Conservation (phyloP, 2,329 filamentous ascomycete species). For the Alternaria ventricosa region DNA sequence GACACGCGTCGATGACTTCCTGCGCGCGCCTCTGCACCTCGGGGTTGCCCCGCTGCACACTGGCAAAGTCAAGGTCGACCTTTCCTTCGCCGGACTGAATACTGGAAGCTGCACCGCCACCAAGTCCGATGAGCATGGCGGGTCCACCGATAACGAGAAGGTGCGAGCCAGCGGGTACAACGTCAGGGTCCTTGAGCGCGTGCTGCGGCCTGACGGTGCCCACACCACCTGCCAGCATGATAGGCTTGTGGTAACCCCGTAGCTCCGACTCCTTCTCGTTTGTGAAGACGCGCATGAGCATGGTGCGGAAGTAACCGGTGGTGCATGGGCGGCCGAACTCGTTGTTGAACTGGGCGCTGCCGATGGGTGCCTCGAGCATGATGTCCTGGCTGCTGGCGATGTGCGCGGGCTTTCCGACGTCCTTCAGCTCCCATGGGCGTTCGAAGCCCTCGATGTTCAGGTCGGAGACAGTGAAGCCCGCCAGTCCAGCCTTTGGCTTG, state of each 20-base stretch:
- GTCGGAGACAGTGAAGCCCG: conserved; percentile 95
- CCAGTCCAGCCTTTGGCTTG: conserved; percentile 87
- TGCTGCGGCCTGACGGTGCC: conserved; percentile 91
- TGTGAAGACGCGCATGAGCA: conserved; percentile 73
- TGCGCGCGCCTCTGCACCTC: conserved; percentile 95
- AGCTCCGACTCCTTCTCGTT: conserved; percentile 70
- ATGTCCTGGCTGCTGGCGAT: conserved; percentile 95
- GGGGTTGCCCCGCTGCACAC: conserved; percentile 94
- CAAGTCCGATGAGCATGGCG: conserved; percentile 96
- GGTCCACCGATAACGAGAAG: conserved; percentile 93
- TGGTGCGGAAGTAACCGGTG: conserved; percentile 87
- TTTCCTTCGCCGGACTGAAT: conserved; percentile 86
- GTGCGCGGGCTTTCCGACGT: conserved; percentile 87
- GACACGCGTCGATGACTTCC: conserved; percentile 96
- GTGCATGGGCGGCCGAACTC: conserved; percentile 93
- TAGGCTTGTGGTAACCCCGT: conserved; percentile 96
- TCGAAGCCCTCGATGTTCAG: conserved; percentile 83
- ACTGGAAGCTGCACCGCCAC: conserved; percentile 92
- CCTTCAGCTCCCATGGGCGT: conserved; percentile 83
- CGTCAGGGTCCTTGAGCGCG: conserved; percentile 79
- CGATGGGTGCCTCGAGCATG: conserved; percentile 96
- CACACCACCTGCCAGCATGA: conserved; percentile 96
- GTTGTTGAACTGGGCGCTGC: conserved; percentile 95
- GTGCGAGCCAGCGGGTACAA: conserved; percentile 86
- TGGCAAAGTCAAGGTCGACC: conserved; percentile 93